Conservation (phyloP, 108 stramenopile species). For the Phaeodactylum tricornutum region DNA sequence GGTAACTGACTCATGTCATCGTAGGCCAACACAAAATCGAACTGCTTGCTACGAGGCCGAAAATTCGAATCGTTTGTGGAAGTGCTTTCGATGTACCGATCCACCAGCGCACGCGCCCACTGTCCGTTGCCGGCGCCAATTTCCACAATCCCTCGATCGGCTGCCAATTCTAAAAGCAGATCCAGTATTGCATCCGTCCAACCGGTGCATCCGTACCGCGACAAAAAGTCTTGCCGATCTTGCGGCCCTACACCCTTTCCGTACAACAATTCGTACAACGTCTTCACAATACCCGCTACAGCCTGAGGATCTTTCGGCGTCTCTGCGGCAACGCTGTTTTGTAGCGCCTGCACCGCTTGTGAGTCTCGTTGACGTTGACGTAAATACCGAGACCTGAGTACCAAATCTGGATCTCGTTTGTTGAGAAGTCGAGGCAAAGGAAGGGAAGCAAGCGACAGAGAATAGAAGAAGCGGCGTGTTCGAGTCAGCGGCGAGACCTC, state of each 20-base stretch:
- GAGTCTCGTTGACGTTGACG: too few relatives aligned
- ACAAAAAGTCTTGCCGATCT: constrained; percentile 62
- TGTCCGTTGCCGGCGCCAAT: constrained; percentile 81
- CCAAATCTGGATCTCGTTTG: too few relatives aligned
- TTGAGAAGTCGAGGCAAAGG: too few relatives aligned
- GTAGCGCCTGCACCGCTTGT: too few relatives aligned
- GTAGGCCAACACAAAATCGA: constrained; percentile 63
- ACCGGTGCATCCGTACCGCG: constrained; percentile 65
- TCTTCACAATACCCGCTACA: too few relatives aligned
- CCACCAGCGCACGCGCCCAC: constrained; percentile 54
- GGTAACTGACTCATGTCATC: constrained; percentile 61
- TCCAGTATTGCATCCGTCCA: constrained; percentile 48
- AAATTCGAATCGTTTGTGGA: neutral
- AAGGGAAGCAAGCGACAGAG: too few relatives aligned
- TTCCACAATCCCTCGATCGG: constrained; percentile 61
- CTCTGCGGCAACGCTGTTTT: too few relatives aligned
- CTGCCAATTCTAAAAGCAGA: constrained; percentile 24
- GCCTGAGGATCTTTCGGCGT: too few relatives aligned
- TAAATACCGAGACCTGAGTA: too few relatives aligned
- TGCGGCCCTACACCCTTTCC: constrained; percentile 63
- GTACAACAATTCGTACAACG: constrained; percentile 51
- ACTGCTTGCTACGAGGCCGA: constrained; percentile 13
- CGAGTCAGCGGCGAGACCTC: too few relatives aligned
- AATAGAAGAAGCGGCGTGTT: too few relatives aligned
- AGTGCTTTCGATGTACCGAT: constrained; percentile 12